Base-by-base conservation (phyloP, 2,329 filamentous ascomycete species). In the Amesomyces nigricolor region DNA sequence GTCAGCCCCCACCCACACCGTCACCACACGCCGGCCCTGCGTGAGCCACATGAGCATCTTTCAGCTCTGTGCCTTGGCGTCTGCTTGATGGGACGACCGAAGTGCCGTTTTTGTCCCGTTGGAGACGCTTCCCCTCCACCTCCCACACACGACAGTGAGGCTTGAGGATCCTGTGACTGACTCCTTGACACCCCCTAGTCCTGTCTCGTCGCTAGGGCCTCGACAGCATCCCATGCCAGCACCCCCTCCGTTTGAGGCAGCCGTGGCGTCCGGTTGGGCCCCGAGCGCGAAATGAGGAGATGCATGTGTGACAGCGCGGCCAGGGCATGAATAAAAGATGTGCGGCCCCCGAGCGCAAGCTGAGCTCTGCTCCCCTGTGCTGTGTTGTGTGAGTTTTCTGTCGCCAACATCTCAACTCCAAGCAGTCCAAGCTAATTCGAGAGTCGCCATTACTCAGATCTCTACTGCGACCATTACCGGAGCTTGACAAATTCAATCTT, bases 301-400 rank as follows among this genome's bases (percentile, higher is more conserved):
- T 19, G 47, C 29, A 11, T 19, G 47, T 40, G 42, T 5, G 26
- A 17, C 16, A 32, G 43, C 5, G 9, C 16, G 42, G 26, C 10
- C 16, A 35, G 43, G 6, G 14, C 16, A 37, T 54, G 42, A 44
- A 53, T 43, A 50, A 53, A 40, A 47, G 37, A 22, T n/a, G 44
- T 13, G n/a, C 9, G 16, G 14, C 32, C 14, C 10, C 5, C 39
- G 10, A 16, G 30, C 17, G n/a, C 30, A 5, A 47, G 14, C 43
- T 11, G 8, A 9, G 29, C 13, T 13, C 5, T 9, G 19, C 29
- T 17, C n/a, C 26, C 13, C 5, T 8, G 9, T 17, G 38, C 22
- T 39, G 5, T 30, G 10, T 3, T 26, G 2, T 54, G 13, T 50
- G 26, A 7, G 11, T 48, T 7, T 29, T 44, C 16, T 43, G 6